phyloP scores from a whole-genome alignment of 2,329 filamentous ascomycete species.

The Phoma herbarum region DNA sequence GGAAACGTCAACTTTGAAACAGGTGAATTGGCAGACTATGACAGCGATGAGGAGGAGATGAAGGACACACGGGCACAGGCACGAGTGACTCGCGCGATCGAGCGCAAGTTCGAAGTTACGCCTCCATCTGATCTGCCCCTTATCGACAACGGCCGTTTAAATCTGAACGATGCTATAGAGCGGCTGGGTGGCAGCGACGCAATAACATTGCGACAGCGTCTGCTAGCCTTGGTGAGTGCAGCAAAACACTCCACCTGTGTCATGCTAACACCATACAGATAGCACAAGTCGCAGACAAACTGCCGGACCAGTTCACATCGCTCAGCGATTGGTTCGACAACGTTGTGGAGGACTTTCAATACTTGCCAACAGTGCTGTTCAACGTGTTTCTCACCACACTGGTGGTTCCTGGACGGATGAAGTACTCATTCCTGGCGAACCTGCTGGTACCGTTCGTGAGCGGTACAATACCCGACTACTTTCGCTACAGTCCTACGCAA shows the following conservation, averaged over 20 bases:
- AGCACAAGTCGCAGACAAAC: constrained; percentile 45
- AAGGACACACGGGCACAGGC: constrained; percentile 26
- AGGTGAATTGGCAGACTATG: constrained; percentile 68
- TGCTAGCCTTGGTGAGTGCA: constrained; percentile 64
- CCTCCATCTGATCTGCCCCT: constrained; percentile 11
- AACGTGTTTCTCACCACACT: constrained; percentile 62
- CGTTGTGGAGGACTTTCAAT: constrained; percentile 65
- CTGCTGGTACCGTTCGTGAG: constrained; percentile 41
- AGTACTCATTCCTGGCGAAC: constrained; percentile 58
- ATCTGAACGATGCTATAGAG: constrained; percentile 33
- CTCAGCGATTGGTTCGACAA: constrained; percentile 67
- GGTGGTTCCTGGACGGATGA: constrained; percentile 54
- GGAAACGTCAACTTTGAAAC: constrained; percentile 64
- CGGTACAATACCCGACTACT: constrained; percentile 39
- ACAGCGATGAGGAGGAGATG: constrained; percentile 47
- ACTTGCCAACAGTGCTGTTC: constrained; percentile 67
- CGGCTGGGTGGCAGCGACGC: constrained; percentile 61
- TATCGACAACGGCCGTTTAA: constrained; percentile 10
- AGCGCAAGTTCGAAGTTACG: constrained; percentile 9
- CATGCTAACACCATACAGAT: constrained; percentile 45
- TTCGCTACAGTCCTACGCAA: constrained; percentile 34
- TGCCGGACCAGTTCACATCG: constrained; percentile 59
- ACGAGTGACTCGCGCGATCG: constrained; percentile 14
- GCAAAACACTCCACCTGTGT: neutral
- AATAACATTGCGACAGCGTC: constrained; percentile 67